These are phyloP conservation scores for Ustilago bromivora DNA, from an alignment of 1,284 basidiomycete genomes.

Conservation along the genomic window DNA sequence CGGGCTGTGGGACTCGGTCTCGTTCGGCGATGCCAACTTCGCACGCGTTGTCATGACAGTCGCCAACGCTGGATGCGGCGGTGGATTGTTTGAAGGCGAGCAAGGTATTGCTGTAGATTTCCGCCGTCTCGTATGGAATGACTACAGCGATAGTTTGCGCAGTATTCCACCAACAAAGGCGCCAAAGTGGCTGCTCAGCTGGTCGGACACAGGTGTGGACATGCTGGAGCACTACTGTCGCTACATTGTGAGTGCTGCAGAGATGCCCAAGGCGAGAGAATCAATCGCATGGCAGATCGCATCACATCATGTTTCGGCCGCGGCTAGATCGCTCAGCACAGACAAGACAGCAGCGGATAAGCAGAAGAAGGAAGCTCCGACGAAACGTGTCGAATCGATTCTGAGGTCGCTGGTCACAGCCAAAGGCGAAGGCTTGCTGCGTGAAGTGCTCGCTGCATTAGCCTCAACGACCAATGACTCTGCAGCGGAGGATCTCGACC, in stretches of 20 bases:
- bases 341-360: not conserved
- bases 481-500: conserved; percentile 8
- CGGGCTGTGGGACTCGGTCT: conserved; percentile 87
- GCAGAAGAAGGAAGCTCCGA: not conserved
- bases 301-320: conserved; percentile 77
- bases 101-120: conserved; percentile 84
- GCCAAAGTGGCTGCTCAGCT: conserved; percentile 77
- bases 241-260: conserved; percentile 68
- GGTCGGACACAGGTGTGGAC: conserved; percentile 78
- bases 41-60: conserved; percentile 82
- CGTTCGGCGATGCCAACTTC: conserved; percentile 85
- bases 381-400: conserved; percentile 17
- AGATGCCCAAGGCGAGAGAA: conserved; percentile 65
- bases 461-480: not conserved
- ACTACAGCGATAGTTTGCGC: conserved; percentile 75
- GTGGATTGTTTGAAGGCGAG: conserved; percentile 59
- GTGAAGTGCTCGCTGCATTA: conserved; percentile 11
- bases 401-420: conserved; percentile 24
- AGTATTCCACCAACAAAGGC: conserved; percentile 43
- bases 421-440: conserved; percentile 18
- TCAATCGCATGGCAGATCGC: conserved; percentile 79
- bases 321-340: not conserved
- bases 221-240: conserved; percentile 74
- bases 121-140: conserved; percentile 84
- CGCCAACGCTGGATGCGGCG: conserved; percentile 17